Conservation (phyloP, 176 grass and related monocot genomes). For the Oropetium thomaeum region DNA sequence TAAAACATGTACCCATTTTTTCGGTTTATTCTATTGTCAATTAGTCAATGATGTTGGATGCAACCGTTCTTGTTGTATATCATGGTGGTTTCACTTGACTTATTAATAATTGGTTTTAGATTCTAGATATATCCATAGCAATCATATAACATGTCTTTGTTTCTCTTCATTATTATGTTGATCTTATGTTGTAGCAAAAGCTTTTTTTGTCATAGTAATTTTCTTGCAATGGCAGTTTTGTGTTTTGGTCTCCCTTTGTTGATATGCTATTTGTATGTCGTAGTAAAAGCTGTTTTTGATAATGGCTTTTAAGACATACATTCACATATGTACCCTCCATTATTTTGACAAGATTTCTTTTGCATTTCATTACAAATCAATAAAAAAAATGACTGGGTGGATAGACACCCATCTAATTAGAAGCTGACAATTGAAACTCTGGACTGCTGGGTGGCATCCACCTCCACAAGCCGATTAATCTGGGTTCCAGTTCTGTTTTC, state of each 20-base stretch:
- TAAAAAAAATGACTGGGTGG: too few relatives aligned
- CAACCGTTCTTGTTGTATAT: constrained; percentile 24
- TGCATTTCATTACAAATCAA: neutral
- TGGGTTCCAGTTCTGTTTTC: neutral
- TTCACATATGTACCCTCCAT: constrained; percentile 3
- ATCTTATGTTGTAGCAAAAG: constrained; percentile 3
- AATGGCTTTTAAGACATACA: neutral
- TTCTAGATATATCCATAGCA: neutral
- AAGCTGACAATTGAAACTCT: too few relatives aligned
- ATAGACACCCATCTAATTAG: too few relatives aligned
- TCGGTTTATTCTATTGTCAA: neutral
- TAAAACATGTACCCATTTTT: constrained; percentile 18
- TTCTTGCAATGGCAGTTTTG: neutral
- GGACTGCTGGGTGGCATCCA: too few relatives aligned
- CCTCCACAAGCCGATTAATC: too few relatives aligned
- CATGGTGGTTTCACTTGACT: constrained; percentile 17
- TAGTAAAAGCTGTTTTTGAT: neutral
- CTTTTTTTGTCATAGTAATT: neutral
- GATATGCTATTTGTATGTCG: neutral
- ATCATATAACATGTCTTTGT: neutral
- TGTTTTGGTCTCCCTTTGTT: neutral
- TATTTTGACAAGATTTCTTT: neutral
- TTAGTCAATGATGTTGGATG: constrained; percentile 15
- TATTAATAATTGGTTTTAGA: neutral
- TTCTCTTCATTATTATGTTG: neutral